Conservation (phyloP, 1,284 basidiomycete genomes). For the Marasmius fiardii region DNA sequence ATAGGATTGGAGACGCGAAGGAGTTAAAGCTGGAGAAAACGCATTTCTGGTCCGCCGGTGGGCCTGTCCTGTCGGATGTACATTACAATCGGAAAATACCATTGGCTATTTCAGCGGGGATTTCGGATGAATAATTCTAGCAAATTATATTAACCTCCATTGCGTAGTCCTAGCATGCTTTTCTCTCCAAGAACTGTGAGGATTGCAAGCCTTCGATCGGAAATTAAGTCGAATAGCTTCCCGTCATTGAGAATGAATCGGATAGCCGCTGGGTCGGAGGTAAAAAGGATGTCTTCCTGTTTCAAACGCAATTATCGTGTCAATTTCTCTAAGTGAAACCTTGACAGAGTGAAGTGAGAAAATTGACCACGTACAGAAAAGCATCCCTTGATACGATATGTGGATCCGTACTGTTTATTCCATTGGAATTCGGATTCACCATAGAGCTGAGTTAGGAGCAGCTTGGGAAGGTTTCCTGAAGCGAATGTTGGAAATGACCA, state of each 20-base stretch:
- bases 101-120: too few relatives aligned
- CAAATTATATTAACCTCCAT: too few relatives aligned
- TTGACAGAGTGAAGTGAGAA: not conserved
- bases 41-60: not conserved
- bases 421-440: slow-evolving; percentile 6
- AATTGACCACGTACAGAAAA: slow-evolving; percentile 8
- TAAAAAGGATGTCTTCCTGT: not conserved
- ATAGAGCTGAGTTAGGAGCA: slow-evolving; percentile 3
- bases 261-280: not conserved
- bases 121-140: too few relatives aligned
- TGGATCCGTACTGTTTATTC: not conserved
- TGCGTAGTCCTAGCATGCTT: not conserved
- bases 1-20: not conserved
- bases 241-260: not conserved
- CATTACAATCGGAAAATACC: too few relatives aligned
- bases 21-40: not conserved
- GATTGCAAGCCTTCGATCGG: not conserved
- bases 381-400: slow-evolving; percentile 5
- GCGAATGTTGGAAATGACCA: not conserved
- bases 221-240: not conserved
- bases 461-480: slow-evolving; percentile 6
- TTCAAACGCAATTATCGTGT: not conserved
- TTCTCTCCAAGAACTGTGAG: not conserved
- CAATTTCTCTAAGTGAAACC: not conserved
- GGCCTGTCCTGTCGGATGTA: not conserved